Evolutionary conservation across 2,329 filamentous ascomycete species (phyloP), one percentile per base, ranked within the genome.

Genomic region (Colletotrichum sublineola): DNA sequence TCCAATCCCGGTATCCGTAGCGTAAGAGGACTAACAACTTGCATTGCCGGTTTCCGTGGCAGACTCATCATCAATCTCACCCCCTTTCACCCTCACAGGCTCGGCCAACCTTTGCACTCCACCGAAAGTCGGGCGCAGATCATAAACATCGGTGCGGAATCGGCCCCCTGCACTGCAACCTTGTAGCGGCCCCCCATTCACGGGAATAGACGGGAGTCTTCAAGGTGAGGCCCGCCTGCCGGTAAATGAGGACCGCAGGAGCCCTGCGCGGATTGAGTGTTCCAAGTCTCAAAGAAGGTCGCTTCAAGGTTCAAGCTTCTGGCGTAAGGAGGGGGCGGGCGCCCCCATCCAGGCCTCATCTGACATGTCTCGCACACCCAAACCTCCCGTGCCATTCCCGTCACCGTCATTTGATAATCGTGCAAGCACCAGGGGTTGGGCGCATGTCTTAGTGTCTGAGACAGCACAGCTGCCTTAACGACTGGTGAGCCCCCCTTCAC

Each of bases 331-430:
- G 67, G 65, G 33, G 33, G 44, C 9, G 38, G 55, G 64, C 48
- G 14, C 29, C 56, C 46, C 56, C 46, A 53, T 52, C 65, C 50
- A 38, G 56, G 56, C 42, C 57, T 63, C 55, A 67, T 70, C 63
- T 70, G 67, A 70, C 63, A 70, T 60, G 63, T 67, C 63, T 42
- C 38, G 29, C 48, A 61, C 70, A 61, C 60, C 70, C 61, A 73
- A 64, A 61, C 66, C 18, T 70, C 61, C 70, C 70, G 70, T 55
- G 40, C 33, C 55, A 48, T 50, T 62, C 60, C 70, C 70, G 66
- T 70, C 70, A 65, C 67, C 70, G 70, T 72, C 70, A 69, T 69
- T 72, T 72, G 70, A 70, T 65, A 50, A 56, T 53, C 66, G 7
- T 55, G 33, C 66, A 56, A 72, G 60, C 55, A 36, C 46, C 69